Evolutionary conservation across 164 flowering plant genomes (phyloP).

Genomic region (Buxus sempervirens): DNA sequence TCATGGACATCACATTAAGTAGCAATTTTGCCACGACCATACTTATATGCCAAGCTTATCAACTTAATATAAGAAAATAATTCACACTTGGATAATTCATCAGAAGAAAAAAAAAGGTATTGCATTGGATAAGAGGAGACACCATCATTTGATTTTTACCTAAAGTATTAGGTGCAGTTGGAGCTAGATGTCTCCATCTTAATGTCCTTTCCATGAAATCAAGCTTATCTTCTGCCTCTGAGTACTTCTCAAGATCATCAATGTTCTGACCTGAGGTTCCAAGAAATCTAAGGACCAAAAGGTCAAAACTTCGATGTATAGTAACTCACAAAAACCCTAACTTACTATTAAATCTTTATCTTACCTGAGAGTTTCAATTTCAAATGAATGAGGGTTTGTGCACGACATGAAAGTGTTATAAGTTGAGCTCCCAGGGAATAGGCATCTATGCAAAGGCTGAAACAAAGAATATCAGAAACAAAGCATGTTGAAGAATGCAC

Average conservation of each 20-base stretch:
- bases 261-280: slow-evolving; percentile 97
- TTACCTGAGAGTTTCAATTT: slow-evolving; percentile 73
- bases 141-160: slow-evolving; percentile 37
- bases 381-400: slow-evolving; percentile 88
- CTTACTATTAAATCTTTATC: background rate
- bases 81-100: background rate
- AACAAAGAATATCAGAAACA: slow-evolving; percentile 17
- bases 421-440: slow-evolving; percentile 80
- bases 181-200: slow-evolving; percentile 96
- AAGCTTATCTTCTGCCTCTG: slow-evolving; percentile 67
- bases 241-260: slow-evolving; percentile 82
- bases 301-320: background rate
- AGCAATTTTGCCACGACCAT: background rate
- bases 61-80: background rate
- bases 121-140: background rate
- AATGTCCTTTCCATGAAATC: slow-evolving; percentile 92
- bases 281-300: slow-evolving; percentile 56
- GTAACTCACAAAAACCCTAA: too few species aligned
- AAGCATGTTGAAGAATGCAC: background rate
- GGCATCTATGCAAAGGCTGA: slow-evolving; percentile 88
- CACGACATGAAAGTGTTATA: slow-evolving; percentile 85
- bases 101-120: too few species aligned
- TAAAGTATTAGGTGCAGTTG: slow-evolving; percentile 94
- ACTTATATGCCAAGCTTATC: background rate
- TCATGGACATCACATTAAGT: background rate